Evolutionary conservation across 768 basidiomycete species (phyloP).

Genomic region (Sarcodon aspratus): DNA sequence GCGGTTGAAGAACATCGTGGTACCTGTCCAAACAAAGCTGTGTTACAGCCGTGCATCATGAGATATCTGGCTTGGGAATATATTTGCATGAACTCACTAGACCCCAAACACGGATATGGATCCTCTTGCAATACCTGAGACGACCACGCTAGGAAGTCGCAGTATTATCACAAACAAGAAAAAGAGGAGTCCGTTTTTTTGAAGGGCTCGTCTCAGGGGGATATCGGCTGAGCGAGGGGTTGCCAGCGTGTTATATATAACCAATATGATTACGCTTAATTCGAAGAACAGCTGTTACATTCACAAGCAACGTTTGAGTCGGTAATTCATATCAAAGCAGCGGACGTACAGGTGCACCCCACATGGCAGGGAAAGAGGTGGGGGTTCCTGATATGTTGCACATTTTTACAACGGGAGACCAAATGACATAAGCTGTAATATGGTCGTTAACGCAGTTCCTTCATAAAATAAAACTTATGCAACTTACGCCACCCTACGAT

Average conservation of each 20-base stretch:
- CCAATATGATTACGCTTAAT: constrained; percentile 18
- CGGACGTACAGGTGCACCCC: constrained; percentile 21
- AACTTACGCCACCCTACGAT: constrained; percentile 14
- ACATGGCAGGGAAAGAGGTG: constrained; percentile 13
- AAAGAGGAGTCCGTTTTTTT: no score
- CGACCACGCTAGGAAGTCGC: no score
- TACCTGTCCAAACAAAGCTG: no score
- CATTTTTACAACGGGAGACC: constrained; percentile 10
- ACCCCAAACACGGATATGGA: no score
- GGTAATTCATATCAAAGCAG: neutral
- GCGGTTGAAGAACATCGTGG: no score
- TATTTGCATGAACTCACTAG: no score
- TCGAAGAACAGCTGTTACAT: constrained; percentile 21
- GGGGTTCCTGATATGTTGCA: constrained; percentile 15
- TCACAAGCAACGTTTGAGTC: no score
- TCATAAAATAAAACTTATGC: neutral
- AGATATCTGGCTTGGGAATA: no score
- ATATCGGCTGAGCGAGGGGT: constrained; percentile 14
- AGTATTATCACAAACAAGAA: no score
- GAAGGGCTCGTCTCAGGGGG: no score
- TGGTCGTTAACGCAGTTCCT: neutral
- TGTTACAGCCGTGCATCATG: no score
- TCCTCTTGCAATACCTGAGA: no score
- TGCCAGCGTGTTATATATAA: constrained; percentile 22
- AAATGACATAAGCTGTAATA: constrained; percentile 15